Base-by-base conservation (phyloP, 106 monocot genomes). In the Amphibolis antarctica region DNA sequence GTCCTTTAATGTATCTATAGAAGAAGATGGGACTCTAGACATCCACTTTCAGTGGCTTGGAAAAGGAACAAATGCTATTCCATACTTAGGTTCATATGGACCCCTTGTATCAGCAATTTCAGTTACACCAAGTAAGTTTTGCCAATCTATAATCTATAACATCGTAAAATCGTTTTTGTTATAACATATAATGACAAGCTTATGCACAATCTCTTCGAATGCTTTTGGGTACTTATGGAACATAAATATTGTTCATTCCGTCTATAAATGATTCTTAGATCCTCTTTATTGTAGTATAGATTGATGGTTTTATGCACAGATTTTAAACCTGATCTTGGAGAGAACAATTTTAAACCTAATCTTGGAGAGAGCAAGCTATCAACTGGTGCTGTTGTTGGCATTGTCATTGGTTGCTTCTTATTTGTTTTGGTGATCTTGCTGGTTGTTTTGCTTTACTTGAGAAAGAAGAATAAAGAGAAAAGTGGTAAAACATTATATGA, bases 51-150 rank as follows among this genome's bases (percentile, higher is more conserved):
- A 67, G 3, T 74, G 66, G 66, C 42, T 46, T 74, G 74, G 66
- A 28, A 66, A 66, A 60, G 66, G 74, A 7, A 67, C 74, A 21
- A 74, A 66, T 19, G 13, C 66, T 10, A 48, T 73, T 22, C 73
- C 73, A 45, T 9, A 12, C 7, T 56, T 22, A 58, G 73, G 65
- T 14, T 42, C 53, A 43, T 73, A 73, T 65, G 73, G 73, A 9
- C 65, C 73, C 19, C 73, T 73, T 73, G 48, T 73, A 73, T 73
- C 73, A 22, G 73, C 73, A 7, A 73, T 73, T 48, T 44, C 65
- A 55, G 47, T 66, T 22, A 73, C 54, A 55, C 73, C 65, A 57
- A 58, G 73, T 73, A 49, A 13, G 30, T 46, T 28, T 21, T 12
- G 18, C 42, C 10, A 17, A 10, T 60, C n/a, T 42, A 11, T 43